Evolutionary conservation across 306 rosid species (phyloP).

Genomic region (Pterocarpus santalinus): DNA sequence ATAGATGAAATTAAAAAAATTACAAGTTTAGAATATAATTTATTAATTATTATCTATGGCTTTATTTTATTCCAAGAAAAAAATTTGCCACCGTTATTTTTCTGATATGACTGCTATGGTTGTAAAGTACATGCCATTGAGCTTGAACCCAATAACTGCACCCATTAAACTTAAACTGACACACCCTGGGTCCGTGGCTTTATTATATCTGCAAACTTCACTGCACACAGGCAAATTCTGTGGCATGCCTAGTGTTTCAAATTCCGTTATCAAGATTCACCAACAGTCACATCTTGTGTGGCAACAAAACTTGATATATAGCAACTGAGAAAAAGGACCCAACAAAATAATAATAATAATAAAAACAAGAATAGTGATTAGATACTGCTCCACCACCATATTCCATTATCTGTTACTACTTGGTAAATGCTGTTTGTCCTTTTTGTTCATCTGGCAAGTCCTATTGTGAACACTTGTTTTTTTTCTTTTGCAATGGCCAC

Average conservation of each 20-base stretch:
- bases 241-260: background rate
- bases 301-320: background rate
- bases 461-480: no score
- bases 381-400: background rate
- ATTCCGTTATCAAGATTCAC: slow-evolving; percentile 13
- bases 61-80: no score
- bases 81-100: no score
- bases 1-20: no score
- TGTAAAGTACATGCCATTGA: background rate
- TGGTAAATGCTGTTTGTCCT: background rate
- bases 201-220: background rate
- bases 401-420: background rate
- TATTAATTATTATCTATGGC: no score
- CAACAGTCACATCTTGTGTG: background rate
- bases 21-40: no score
- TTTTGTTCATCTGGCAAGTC: background rate
- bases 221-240: background rate
- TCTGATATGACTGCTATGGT: no score
- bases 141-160: background rate
- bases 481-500: background rate
- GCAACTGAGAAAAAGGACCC: background rate
- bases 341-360: background rate
- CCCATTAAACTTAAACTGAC: background rate
- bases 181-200: slow-evolving; percentile 5
- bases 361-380: background rate